Evolutionary conservation across 2,329 filamentous ascomycete genomes (phyloP).

Genomic region (Ophiostoma quercus): DNA sequence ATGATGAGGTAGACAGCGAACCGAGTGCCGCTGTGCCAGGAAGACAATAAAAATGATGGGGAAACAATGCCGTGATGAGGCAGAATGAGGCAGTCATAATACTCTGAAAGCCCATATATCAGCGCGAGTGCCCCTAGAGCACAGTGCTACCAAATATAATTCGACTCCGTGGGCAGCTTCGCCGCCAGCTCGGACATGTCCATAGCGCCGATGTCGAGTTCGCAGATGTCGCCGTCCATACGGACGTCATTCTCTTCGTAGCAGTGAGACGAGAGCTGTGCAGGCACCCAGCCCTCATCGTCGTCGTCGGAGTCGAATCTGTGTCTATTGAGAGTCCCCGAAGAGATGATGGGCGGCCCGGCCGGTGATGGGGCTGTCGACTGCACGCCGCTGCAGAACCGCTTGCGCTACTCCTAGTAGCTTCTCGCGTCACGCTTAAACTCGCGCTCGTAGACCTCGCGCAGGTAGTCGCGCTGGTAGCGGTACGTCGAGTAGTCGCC

Average conservation of each 20-base stretch:
- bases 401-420: slow-evolving; percentile 3
- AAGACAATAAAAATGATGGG: no score
- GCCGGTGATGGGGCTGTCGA: not conserved
- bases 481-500: slow-evolving; percentile 75
- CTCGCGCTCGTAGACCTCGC: slow-evolving; percentile 44
- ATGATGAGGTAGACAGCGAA: not conserved
- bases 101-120: no score
- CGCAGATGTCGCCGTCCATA: not conserved
- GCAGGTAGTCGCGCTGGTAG: slow-evolving; percentile 60
- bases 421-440: slow-evolving; percentile 29
- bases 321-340: not conserved
- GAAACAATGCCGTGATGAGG: no score
- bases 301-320: not conserved
- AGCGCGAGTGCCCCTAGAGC: not conserved
- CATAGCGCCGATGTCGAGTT: not conserved
- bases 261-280: not conserved
- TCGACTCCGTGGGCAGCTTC: not conserved
- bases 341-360: not conserved
- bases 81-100: no score
- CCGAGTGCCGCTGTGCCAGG: not conserved
- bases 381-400: not conserved
- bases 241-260: not conserved
- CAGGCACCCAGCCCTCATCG: slow-evolving; percentile 1
- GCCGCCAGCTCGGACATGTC: not conserved
- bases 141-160: not conserved